Percentiles rank a stretch among this genome's conserved stretches.
Evolutionary conservation across 495 filamentous ascomycete species (phyloP).

Genomic region (Oleoguttula mirabilis): DNA sequence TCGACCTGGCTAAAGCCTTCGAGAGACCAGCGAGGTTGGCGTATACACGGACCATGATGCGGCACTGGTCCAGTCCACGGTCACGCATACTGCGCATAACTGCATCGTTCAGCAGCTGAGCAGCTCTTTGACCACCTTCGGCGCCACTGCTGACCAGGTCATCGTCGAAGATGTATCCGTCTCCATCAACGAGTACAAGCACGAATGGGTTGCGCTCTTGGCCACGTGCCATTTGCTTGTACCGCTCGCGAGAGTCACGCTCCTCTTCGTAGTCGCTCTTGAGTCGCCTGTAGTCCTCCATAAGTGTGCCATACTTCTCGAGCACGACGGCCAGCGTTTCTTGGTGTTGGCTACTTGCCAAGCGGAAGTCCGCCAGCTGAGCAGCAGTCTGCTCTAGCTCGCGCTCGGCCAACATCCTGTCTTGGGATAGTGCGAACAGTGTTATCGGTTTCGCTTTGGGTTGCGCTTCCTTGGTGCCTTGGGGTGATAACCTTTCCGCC

Average conservation of each 20-base stretch:
- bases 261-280: conserved; percentile 49
- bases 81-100: conserved; percentile 36
- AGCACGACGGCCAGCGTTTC: conserved; percentile 13
- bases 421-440: too few species aligned
- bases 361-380: conserved; percentile 12
- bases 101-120: conserved; percentile 40
- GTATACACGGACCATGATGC: conserved; percentile 50
- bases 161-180: conserved; percentile 51
- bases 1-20: conserved; percentile 36
- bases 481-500: too few species aligned
- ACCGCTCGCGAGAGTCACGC: conserved; percentile 40
- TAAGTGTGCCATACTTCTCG: conserved; percentile 25
- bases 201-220: conserved; percentile 49
- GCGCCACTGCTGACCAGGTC: conserved; percentile 39
- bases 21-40: conserved; percentile 46
- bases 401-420: conserved; percentile 12
- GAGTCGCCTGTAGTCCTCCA: conserved; percentile 40
- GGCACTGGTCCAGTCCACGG: conserved; percentile 36
- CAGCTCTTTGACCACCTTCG: conserved; percentile 47
- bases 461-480: too few species aligned
- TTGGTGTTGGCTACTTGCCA: conserved; percentile 7
- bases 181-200: conserved; percentile 49
- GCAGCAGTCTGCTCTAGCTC: conserved; percentile 10
- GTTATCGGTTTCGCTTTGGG: too few species aligned
- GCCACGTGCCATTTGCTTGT: conserved; percentile 41